Base-by-base conservation (phyloP, 495 filamentous ascomycete genomes). In the Glonium stellatum region DNA sequence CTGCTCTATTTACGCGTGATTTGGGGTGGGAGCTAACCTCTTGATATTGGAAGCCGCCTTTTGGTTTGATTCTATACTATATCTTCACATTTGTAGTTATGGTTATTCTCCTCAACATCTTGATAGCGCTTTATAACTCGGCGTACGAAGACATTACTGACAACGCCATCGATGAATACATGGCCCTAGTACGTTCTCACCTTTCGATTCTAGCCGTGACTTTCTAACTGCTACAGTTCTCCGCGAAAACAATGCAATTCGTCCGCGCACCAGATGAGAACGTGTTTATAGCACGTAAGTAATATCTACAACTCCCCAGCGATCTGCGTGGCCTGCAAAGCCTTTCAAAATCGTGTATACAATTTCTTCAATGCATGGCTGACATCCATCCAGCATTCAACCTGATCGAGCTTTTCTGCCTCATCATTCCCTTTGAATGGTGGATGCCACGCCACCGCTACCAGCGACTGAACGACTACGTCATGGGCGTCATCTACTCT, bases 201-300 rank as follows among this genome's bases (percentile, higher is more conserved):
- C 9, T 13, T 21, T 55, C 50, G 35, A 37, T 34, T 12, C 50
- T 9, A 12, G 41, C 3, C 15, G 22, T 23, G 13, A 1, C 53
- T 53, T 13, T 31, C 23, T 36, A 36, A 51, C 48, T 25, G 9
- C 1, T 55, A 4, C 35, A 58, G 59, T 76, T 73, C 62, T 90
- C 89, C 1, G 88, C 92, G 61, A 95, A 96, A 70, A 96, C 92
- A 0, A 89, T 97, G 77, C 87, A 91, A 66, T 98, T 96, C 66
- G 89, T 97, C 9, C 89, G 95, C 36, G 95, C 93, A 0, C 93
- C 93, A 0, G 93, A 97, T 66, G 95, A 97, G 72, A 97, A 98
- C 65, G 93, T 98, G 48, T 98, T 92, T 73, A 95, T 98, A 58
- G 84, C 93, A 12, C 74, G 57, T 59, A 55, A 59, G 57, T 55